phyloP scores from a whole-genome alignment of 495 filamentous ascomycete species.

The Neurospora tetrasperma region DNA sequence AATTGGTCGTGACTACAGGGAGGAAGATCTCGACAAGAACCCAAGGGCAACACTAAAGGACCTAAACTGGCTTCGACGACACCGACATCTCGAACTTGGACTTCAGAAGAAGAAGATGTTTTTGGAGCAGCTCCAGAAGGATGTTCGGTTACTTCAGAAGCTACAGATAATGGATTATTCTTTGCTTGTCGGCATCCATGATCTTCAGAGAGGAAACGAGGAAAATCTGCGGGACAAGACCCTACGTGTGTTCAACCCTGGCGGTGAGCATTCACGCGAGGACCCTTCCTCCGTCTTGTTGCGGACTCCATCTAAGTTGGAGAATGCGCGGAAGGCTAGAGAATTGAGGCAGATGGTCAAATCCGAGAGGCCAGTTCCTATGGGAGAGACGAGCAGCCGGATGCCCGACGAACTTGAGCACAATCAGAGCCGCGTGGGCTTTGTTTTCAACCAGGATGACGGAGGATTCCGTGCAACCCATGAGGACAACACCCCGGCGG shows the following conservation, averaged over 20 bases:
- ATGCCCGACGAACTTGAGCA: slow-evolving; percentile 85
- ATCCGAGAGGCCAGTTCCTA: slow-evolving; percentile 79
- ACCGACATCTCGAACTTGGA: slow-evolving; percentile 78
- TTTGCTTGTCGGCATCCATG: slow-evolving; percentile 88
- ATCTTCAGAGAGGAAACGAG: slow-evolving; percentile 78
- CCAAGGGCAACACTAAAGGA: slow-evolving; percentile 93
- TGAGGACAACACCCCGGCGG: slow-evolving; percentile 71
- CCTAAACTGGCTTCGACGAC: slow-evolving; percentile 86
- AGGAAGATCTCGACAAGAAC: slow-evolving; percentile 79
- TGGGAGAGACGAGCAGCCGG: slow-evolving; percentile 69
- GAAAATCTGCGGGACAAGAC: slow-evolving; percentile 94
- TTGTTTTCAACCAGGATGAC: slow-evolving; percentile 85
- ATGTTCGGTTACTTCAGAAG: slow-evolving; percentile 74
- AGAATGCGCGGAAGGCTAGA: slow-evolving; percentile 82
- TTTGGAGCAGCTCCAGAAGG: slow-evolving; percentile 74
- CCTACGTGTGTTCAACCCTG: slow-evolving; percentile 88
- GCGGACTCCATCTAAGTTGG: slow-evolving; percentile 88
- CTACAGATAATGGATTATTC: slow-evolving; percentile 99
- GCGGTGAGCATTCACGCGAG: slow-evolving; percentile 52
- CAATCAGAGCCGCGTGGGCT: slow-evolving; percentile 37
- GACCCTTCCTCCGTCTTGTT: slow-evolving; percentile 54
- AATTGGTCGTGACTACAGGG: slow-evolving; percentile 79
- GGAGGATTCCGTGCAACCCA: slow-evolving; percentile 90
- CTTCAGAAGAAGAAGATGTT: slow-evolving; percentile 77
- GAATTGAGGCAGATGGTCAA: slow-evolving; percentile 89